A percentile compares a stretch with the other conserved stretches of the same genome.
Conservation (phyloP, 306 rosid species). For the Pyrus communis region DNA sequence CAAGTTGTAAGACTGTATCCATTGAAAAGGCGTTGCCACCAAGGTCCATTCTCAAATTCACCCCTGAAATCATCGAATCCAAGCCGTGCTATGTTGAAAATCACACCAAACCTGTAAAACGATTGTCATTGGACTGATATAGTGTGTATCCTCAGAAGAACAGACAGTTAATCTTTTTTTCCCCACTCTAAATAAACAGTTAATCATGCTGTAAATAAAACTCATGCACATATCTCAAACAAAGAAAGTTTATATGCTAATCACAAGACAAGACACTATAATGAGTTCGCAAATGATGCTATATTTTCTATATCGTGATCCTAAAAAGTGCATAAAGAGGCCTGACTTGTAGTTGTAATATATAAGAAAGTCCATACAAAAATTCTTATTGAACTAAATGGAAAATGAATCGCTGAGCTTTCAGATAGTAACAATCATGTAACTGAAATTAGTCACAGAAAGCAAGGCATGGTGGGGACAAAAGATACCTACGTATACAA, state of each 20-base stretch:
- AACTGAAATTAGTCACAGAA: background rate
- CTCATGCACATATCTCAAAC: background rate
- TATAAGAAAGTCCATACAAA: background rate
- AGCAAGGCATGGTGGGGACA: slow-evolving; percentile 10
- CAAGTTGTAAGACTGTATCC: slow-evolving; percentile 83
- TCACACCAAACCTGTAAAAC: slow-evolving; percentile 70
- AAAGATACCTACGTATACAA: slow-evolving; percentile 81
- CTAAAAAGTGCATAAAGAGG: background rate
- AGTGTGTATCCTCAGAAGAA: background rate
- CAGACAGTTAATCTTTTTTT: too few relatives aligned
- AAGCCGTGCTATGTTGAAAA: slow-evolving; percentile 85
- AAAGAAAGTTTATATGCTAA: background rate
- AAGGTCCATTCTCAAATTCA: slow-evolving; percentile 90
- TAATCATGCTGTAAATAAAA: background rate
- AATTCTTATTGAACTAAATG: background rate
- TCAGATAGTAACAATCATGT: background rate
- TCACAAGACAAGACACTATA: background rate
- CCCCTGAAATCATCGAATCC: slow-evolving; percentile 76
- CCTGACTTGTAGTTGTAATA: background rate
- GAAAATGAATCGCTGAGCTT: background rate
- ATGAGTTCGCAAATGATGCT: background rate
- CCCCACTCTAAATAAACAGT: background rate
- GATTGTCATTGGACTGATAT: background rate
- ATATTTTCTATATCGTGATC: background rate
- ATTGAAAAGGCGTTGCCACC: slow-evolving; percentile 86